Base-by-base conservation (phyloP, 345 rosid species). In the Populus davidiana region DNA sequence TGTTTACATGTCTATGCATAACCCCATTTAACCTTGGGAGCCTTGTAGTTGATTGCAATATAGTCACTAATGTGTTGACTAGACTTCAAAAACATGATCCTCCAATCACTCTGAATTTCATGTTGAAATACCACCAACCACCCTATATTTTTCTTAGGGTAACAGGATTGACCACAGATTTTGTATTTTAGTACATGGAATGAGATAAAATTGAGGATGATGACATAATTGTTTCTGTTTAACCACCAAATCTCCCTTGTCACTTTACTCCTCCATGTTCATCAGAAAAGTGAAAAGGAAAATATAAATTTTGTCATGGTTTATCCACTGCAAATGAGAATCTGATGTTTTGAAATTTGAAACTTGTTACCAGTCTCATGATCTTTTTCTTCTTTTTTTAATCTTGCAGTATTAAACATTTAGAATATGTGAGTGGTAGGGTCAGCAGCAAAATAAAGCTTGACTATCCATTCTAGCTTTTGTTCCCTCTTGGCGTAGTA, bases 361-460 rank as follows among this genome's bases (percentile, higher is more conserved):
- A 8, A 72, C 38, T 72, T 72, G 49, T 21, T 21, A 21, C 25
- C 62, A 21, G 10, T 54, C 62, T 21, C 21, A 2, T 54, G 62
- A 21, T 54, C 54, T 21, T 54, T 54, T 54, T n/a, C 21, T 8
- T 8, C 3, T 21, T 21, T 52, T 21, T 20, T 21, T 43, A 23
- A 12, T 29, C 23, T 56, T 35, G 66, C 31, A 72, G 44, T 38
- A 8, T 71, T 20, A 50, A 52, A 71, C 64, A 72, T 38, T 49
- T 65, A 33, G 78, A 50, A 75, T 44, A 47, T 20, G 23, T 50
- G 35, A 65, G 50, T 27, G 78, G 78, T 75, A 75, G 71, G 77
- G 72, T 11, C 64, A 33, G 25, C 9, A 23, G 36, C 44, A 23
- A 63, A 35, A 49, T 29, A 70, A 33, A 77, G 31, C 44, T 43